Evolutionary conservation across 83 land plant species (phyloP).

Genomic region (Diphasiastrum complanatum): DNA sequence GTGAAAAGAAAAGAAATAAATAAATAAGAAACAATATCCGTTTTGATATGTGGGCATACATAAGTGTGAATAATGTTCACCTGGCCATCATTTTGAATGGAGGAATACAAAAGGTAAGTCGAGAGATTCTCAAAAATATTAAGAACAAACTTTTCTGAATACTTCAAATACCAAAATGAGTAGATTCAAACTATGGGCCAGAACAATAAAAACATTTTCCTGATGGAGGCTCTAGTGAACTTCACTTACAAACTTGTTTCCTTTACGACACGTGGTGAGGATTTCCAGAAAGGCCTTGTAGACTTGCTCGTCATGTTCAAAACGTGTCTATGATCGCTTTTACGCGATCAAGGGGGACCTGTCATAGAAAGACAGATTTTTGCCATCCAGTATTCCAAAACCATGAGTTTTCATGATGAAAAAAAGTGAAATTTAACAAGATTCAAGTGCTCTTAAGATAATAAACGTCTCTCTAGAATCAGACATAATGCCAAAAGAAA

Average conservation of each 20-base stretch:
- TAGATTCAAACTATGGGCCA: background rate
- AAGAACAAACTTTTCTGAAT: too few relatives aligned
- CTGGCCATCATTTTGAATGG: too few relatives aligned
- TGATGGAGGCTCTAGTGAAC: constrained; percentile 37
- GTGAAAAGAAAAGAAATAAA: too few relatives aligned
- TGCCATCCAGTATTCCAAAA: background rate
- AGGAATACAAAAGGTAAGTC: too few relatives aligned
- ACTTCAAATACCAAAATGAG: background rate
- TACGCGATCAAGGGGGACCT: too few relatives aligned
- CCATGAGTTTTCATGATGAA: background rate
- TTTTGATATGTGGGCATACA: too few relatives aligned
- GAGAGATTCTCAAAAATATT: too few relatives aligned
- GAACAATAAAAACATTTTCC: background rate
- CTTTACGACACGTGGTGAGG: constrained; percentile 73
- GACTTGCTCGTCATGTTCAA: constrained; percentile 69
- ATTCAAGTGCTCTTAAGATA: background rate
- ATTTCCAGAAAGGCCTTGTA: constrained; percentile 90
- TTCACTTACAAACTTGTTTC: constrained; percentile 69
- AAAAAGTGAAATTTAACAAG: background rate
- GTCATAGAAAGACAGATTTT: too few relatives aligned
- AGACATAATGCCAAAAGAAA: background rate
- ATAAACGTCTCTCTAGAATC: background rate
- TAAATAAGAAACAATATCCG: too few relatives aligned
- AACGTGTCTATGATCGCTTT: constrained; percentile 84
- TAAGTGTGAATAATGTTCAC: too few relatives aligned